phyloP scores from a whole-genome alignment of 257 asterid genomes.

The Misopates orontium region DNA sequence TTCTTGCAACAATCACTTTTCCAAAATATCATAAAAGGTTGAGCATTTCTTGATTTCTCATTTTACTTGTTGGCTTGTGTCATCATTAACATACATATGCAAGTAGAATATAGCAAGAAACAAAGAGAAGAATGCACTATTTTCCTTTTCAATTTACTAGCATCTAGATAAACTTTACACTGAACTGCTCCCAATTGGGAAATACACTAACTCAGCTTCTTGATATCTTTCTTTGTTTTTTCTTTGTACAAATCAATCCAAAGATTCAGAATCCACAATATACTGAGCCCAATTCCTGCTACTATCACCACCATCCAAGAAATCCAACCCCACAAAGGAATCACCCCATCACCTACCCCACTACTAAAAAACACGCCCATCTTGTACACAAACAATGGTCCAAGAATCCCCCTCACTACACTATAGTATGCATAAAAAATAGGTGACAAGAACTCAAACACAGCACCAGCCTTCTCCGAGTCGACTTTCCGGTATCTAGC shows the following conservation, averaged over 20 bases:
- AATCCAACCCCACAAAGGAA: slow-evolving; percentile 69
- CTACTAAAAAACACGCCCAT: slow-evolving; percentile 36
- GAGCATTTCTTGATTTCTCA: background rate
- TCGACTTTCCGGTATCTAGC: slow-evolving; percentile 50
- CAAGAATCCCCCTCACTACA: slow-evolving; percentile 70
- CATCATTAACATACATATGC: slow-evolving; percentile 5
- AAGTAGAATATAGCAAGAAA: slow-evolving; percentile 12
- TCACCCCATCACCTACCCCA: slow-evolving; percentile 34
- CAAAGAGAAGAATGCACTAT: slow-evolving; percentile 17
- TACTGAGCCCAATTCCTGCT: slow-evolving; percentile 53
- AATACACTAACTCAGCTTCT: slow-evolving; percentile 39
- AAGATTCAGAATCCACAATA: slow-evolving; percentile 64
- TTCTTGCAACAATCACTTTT: slow-evolving; percentile 12
- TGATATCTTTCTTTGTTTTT: slow-evolving; percentile 37
- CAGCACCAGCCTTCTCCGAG: slow-evolving; percentile 41
- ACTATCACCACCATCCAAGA: slow-evolving; percentile 75
- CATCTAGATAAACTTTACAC: slow-evolving; percentile 11
- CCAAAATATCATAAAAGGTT: background rate
- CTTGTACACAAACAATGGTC: slow-evolving; percentile 53
- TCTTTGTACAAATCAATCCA: slow-evolving; percentile 53
- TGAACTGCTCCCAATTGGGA: background rate
- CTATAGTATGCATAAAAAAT: slow-evolving; percentile 50
- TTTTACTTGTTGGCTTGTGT: background rate
- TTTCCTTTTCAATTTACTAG: slow-evolving; percentile 6
- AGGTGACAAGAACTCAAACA: slow-evolving; percentile 59